Conservation (phyloP, 805 yeast species). For the Saccharomycopsis lassenensis region DNA sequence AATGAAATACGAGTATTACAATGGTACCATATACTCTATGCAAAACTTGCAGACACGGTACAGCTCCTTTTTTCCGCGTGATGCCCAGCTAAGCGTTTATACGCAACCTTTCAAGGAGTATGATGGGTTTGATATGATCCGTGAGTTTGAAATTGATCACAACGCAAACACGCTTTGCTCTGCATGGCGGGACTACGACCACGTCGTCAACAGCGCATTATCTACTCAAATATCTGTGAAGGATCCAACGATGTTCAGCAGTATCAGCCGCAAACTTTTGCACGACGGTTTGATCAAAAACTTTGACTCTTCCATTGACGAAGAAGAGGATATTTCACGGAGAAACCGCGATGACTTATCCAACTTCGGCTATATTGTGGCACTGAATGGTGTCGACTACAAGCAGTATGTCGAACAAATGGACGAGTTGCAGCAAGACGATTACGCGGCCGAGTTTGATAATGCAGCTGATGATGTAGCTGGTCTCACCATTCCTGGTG, state of each 20-base stretch:
- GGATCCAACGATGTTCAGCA: not conserved
- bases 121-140: conserved; percentile 21
- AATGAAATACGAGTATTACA: conserved; percentile 55
- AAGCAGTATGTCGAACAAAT: too few species aligned
- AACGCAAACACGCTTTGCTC: conserved; percentile 7
- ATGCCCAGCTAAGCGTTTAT: conserved; percentile 20
- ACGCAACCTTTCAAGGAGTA: conserved; percentile 13
- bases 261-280: conserved; percentile 4
- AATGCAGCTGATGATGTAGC: not conserved
- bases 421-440: not conserved
- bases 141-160: conserved; percentile 14
- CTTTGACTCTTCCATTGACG: conserved; percentile 7
- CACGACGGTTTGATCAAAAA: conserved; percentile 7
- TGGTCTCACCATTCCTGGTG: not conserved
- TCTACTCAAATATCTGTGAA: not conserved
- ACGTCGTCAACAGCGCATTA: conserved; percentile 5
- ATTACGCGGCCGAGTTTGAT: not conserved
- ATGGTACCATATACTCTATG: conserved; percentile 61
- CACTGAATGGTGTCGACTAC: too few species aligned
- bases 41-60: conserved; percentile 56
- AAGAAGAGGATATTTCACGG: conserved; percentile 3
- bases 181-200: conserved; percentile 6
- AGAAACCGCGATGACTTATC: too few species aligned
- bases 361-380: too few species aligned
- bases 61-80: conserved; percentile 54